These are phyloP conservation scores for Omphalotus olearius DNA, from an alignment of 1,284 basidiomycete genomes.

Conservation along the genomic window DNA sequence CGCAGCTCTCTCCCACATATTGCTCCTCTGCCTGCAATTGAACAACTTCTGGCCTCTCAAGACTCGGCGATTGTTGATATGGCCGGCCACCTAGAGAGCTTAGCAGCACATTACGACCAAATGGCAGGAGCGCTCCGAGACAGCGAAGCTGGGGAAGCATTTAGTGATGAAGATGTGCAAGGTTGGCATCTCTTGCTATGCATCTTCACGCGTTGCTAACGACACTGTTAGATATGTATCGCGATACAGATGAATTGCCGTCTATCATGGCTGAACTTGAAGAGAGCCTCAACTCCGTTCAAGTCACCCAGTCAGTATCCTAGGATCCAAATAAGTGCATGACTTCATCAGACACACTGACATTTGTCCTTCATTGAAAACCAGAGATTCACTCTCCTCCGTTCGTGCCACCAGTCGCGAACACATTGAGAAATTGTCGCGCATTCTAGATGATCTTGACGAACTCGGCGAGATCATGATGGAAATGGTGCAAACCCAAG, in stretches of 20 bases:
- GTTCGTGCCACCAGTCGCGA: conserved; percentile 39
- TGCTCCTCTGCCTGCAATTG: conserved; percentile 36
- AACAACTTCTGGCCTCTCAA: conserved; percentile 49
- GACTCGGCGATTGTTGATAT: conserved; percentile 55
- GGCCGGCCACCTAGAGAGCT: conserved; percentile 68
- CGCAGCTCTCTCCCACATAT: conserved; percentile 44
- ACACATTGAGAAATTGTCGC: conserved; percentile 43
- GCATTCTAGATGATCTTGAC: conserved; percentile 60
- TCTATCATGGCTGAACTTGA: conserved; percentile 70
- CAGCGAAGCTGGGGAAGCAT: conserved; percentile 59
- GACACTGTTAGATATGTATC: conserved; percentile 53
- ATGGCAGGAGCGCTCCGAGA: conserved; percentile 65
- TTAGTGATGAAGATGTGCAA: conserved; percentile 64
- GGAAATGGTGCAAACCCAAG: conserved; percentile 67
- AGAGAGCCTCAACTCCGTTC: conserved; percentile 45
- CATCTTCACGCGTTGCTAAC: conserved; percentile 2
- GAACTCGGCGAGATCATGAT: conserved; percentile 74
- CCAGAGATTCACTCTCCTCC: conserved; percentile 45
- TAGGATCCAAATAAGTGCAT: neutral
- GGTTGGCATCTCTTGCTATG: conserved; percentile 32
- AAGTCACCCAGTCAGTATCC: conserved; percentile 52
- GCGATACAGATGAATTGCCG: conserved; percentile 72
- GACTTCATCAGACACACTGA: conserved; percentile 2
- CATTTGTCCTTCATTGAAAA: neutral
- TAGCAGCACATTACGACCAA: conserved; percentile 69